phyloP scores from a whole-genome alignment of 1,139 yeast genomes.

The Saccharomyces hybrid region DNA sequence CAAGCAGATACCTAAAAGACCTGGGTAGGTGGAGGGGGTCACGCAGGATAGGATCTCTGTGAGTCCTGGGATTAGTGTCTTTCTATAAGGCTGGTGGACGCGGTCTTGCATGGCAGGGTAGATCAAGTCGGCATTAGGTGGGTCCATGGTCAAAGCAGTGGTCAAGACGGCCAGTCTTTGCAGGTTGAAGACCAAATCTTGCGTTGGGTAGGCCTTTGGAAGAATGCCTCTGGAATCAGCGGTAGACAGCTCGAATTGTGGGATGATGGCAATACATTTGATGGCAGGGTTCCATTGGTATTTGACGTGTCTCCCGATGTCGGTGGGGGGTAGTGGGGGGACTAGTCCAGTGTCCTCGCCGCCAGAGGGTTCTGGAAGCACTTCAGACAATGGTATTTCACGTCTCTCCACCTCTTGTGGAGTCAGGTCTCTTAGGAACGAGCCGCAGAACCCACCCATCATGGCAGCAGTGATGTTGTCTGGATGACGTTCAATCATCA shows the following conservation, averaged over 20 bases:
- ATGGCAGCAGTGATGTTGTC: slow-evolving; percentile 97
- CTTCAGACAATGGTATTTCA: slow-evolving; percentile 76
- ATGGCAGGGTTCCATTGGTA: slow-evolving; percentile 77
- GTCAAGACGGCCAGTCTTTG: slow-evolving; percentile 69
- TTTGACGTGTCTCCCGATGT: slow-evolving; percentile 82
- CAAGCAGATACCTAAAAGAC: slow-evolving; percentile 85
- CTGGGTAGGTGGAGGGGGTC: slow-evolving; percentile 75
- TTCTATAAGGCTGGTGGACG: slow-evolving; percentile 91
- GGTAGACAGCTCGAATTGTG: slow-evolving; percentile 89
- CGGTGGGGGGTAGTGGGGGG: slow-evolving; percentile 76
- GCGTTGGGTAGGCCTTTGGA: slow-evolving; percentile 70
- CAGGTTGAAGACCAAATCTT: slow-evolving; percentile 82
- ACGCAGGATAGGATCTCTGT: slow-evolving; percentile 71
- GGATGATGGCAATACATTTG: slow-evolving; percentile 84
- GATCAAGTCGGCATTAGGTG: slow-evolving; percentile 75
- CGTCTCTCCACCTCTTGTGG: slow-evolving; percentile 63
- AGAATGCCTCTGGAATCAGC: slow-evolving; percentile 85
- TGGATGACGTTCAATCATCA: slow-evolving; percentile 96
- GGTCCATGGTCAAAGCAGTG: slow-evolving; percentile 73
- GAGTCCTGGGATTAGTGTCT: slow-evolving; percentile 84
- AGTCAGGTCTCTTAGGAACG: slow-evolving; percentile 73
- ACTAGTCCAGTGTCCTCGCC: slow-evolving; percentile 56
- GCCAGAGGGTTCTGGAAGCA: slow-evolving; percentile 68
- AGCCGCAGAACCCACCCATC: slow-evolving; percentile 98
- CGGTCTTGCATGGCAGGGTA: slow-evolving; percentile 96